Evolutionary conservation across 1,284 basidiomycete species (phyloP), one percentile per base, ranked within the genome.

Genomic region (Inonotus obliquus): DNA sequence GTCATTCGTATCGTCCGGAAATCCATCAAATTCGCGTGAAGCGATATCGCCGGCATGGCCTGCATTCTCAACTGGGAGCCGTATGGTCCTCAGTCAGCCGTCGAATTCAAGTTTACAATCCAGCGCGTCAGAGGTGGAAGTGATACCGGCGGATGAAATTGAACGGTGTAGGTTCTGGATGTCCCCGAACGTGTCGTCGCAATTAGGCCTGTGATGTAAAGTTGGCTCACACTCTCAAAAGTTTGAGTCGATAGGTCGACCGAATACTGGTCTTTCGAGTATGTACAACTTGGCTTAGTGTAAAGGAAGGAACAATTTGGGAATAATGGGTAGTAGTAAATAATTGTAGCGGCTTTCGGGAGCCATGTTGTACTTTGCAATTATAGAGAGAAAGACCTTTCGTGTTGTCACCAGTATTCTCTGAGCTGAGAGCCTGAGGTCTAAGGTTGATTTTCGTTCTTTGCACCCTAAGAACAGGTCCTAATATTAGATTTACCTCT

Each of bases 101-200:
- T 29, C 65, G 48, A 52, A 51, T 27, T 13, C 38, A 17, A 51
- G 54, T 11, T 7, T 41, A 7, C 45, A 48, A 54, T 32, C 4
- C 0, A 57, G 27, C 25, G 60, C 41, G 58, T 64, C 64, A 71
- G 71, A 54, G 67, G 72, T 76, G 69, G 73, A 76, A 61, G 65
- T 62, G 37, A 69, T 74, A n/a, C 69, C 72, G 1, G 51, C 65
- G 21, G 71, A 67, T 6, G 69, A 77, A 35, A 71, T 74, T 7
- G 65, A 71, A 51, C 66, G 77, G 32, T 78, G 76, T 65, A 65
- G 66, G 57, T 78, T 77, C 62, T 78, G 76, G 76, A 79, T 78
- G 74, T 72, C 72, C 47, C 66, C 69, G 55, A 67, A 71, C 35
- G 73, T 75, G 9, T 72, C 71, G 1, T 67, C 63, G 21, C 64